Evolutionary conservation across 768 basidiomycete genomes (phyloP).

Genomic region (Candolleomyces eurysporus): DNA sequence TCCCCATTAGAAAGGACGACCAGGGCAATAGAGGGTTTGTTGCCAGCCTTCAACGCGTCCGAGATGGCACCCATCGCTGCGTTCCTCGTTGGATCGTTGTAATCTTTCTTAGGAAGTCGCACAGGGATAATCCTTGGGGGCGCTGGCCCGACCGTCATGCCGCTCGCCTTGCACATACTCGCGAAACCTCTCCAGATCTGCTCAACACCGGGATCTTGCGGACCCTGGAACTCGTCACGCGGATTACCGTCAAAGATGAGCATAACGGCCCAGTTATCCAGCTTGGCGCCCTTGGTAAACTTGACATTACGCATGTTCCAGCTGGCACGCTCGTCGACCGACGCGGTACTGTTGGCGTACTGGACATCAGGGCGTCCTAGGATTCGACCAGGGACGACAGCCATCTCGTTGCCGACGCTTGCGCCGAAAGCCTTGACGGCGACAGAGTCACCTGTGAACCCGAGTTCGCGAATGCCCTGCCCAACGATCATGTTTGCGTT

Average conservation of each 20-base stretch:
- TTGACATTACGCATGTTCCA: conserved; percentile 75
- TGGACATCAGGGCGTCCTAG: conserved; percentile 58
- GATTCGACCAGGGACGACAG: conserved; percentile 67
- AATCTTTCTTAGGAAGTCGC: conserved; percentile 48
- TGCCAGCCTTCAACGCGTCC: conserved; percentile 32
- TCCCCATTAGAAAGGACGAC: conserved; percentile 69
- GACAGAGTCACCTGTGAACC: conserved; percentile 36
- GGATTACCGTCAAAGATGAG: conserved; percentile 57
- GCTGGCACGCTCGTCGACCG: conserved; percentile 61
- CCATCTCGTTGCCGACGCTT: conserved; percentile 58
- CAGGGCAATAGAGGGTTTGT: conserved; percentile 56
- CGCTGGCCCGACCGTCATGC: conserved; percentile 49
- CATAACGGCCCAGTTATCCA: conserved; percentile 68
- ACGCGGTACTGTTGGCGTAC: conserved; percentile 49
- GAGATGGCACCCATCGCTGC: conserved; percentile 48
- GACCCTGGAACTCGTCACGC: conserved; percentile 58
- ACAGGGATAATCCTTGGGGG: conserved; percentile 39
- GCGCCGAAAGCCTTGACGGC: conserved; percentile 61
- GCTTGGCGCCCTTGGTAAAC: conserved; percentile 54
- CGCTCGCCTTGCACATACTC: conserved; percentile 60
- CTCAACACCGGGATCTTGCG: conserved; percentile 52
- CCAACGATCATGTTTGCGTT: conserved; percentile 65
- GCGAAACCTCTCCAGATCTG: conserved; percentile 50
- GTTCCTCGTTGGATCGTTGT: conserved; percentile 53
- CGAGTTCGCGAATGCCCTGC: conserved; percentile 61